These are phyloP conservation scores for Kondoa subrosea DNA, from an alignment of 768 basidiomycete genomes.

Conservation along the genomic window DNA sequence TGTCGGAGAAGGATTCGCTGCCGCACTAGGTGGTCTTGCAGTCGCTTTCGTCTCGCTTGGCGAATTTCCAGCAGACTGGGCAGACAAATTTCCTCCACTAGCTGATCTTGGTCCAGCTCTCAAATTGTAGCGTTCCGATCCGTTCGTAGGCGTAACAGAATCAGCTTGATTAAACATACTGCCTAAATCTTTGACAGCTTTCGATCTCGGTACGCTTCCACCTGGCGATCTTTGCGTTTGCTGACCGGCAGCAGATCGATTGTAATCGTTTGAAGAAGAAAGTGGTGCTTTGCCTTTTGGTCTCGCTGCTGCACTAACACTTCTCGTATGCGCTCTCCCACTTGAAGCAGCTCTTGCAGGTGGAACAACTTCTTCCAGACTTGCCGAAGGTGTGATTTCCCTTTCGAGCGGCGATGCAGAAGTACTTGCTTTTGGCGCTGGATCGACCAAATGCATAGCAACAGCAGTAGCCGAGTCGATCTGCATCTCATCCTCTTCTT, in stretches of 20 bases:
- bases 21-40: background rate
- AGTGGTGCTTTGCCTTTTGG: background rate
- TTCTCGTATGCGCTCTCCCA: background rate
- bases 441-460: background rate
- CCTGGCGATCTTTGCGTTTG: background rate
- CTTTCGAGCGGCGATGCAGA: too few relatives aligned
- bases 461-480: background rate
- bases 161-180: background rate
- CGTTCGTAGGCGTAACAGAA: background rate
- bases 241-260: background rate
- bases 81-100: background rate
- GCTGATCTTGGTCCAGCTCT: background rate
- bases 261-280: background rate
- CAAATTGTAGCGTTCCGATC: background rate
- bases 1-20: background rate
- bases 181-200: constrained; percentile 5
- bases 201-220: constrained; percentile 1
- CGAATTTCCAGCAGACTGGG: background rate
- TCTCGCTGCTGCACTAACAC: background rate
- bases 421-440: background rate
- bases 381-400: background rate
- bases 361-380: background rate
- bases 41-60: background rate
- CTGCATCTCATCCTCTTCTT: constrained; percentile 2
- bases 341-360: background rate